Conservation (phyloP, 768 basidiomycete genomes). For the Mycena epipterygia region DNA sequence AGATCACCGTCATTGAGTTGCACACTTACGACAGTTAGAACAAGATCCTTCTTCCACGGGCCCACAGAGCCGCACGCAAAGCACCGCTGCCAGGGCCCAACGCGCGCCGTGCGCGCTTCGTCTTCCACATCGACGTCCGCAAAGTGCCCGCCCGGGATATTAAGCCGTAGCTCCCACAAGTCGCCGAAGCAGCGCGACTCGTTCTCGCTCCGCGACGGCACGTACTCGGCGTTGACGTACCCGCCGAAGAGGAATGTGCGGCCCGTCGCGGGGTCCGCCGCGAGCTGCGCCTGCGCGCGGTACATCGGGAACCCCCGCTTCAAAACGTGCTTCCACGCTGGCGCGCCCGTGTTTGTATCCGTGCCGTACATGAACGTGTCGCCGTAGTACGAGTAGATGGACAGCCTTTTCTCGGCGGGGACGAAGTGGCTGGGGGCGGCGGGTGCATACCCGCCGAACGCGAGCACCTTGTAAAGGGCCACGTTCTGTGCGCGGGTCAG, state of each 20-base stretch:
- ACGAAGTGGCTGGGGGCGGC: conserved; percentile 37
- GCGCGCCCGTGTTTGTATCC: conserved; percentile 4
- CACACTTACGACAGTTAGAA: too few relatives aligned
- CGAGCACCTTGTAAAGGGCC: conserved; percentile 48
- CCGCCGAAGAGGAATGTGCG: conserved; percentile 56
- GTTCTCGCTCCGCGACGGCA: conserved; percentile 44
- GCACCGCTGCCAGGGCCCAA: conserved; percentile 58
- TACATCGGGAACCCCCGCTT: conserved; percentile 58
- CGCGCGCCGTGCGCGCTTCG: conserved; percentile 51
- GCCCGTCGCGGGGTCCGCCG: conserved; percentile 51
- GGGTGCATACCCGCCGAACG: conserved; percentile 58
- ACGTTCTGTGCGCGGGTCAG: conserved; percentile 3
- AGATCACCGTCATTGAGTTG: too few relatives aligned
- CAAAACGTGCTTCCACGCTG: conserved; percentile 55
- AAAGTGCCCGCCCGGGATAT: conserved; percentile 52
- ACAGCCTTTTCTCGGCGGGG: conserved; percentile 34
- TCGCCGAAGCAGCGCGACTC: conserved; percentile 51
- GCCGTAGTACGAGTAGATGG: conserved; percentile 54
- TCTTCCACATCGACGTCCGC: conserved; percentile 53
- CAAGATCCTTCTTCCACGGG: conserved; percentile 56
- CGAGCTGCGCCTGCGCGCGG: conserved; percentile 50
- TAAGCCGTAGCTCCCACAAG: conserved; percentile 55
- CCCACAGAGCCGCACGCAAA: conserved; percentile 55
- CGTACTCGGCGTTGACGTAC: conserved; percentile 56
- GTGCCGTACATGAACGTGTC: conserved; percentile 54